These are phyloP conservation scores for Gynostemma pentaphyllum DNA, from an alignment of 306 rosid genomes.

Conservation along the genomic window DNA sequence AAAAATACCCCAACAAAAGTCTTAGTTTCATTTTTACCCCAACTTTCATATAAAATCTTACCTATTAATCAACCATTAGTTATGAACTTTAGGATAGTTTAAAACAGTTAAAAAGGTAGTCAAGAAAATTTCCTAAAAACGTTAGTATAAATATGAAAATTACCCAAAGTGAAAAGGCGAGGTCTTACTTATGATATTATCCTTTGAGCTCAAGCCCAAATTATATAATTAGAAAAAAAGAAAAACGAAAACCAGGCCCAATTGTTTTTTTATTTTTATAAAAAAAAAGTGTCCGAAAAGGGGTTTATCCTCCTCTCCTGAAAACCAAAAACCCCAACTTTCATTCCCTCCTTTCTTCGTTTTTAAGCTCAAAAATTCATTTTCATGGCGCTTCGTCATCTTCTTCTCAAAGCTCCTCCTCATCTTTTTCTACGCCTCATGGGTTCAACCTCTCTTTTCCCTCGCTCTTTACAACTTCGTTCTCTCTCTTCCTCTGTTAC, in stretches of 20 bases:
- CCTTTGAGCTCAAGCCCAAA: neutral
- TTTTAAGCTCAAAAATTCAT: neutral
- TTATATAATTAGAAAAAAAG: neutral
- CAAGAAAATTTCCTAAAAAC: no score
- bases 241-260: neutral
- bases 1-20: no score
- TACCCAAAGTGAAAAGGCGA: no score
- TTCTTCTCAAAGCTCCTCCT: slow-evolving; percentile 18
- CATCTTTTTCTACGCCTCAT: slow-evolving; percentile 30
- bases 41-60: no score
- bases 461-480: slow-evolving; percentile 17
- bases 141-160: no score
- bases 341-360: neutral
- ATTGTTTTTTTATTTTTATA: neutral
- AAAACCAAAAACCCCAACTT: slow-evolving; percentile 8
- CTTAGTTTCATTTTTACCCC: no score
- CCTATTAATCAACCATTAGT: no score
- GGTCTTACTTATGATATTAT: no score
- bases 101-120: no score
- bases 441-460: slow-evolving; percentile 34
- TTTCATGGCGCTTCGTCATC: slow-evolving; percentile 14
- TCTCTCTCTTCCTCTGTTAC: slow-evolving; percentile 16
- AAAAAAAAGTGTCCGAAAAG: no score
- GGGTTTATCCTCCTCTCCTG: neutral
- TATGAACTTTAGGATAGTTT: no score